Base-by-base conservation (phyloP, 176 grass and related monocot genomes). In the Puccinellia tenuiflora region DNA sequence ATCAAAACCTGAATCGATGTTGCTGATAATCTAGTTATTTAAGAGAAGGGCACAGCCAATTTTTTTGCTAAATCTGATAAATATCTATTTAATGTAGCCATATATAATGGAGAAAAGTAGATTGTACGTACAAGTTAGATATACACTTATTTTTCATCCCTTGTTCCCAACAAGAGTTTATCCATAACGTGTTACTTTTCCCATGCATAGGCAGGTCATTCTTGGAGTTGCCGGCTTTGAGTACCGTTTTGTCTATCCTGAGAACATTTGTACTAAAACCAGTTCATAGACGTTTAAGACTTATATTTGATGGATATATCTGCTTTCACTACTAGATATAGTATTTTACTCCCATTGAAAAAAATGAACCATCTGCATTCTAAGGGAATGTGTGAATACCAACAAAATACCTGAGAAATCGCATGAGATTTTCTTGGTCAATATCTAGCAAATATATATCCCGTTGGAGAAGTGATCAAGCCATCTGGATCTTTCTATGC, bases 1-100 rank as follows among this genome's bases (percentile, higher is more conserved):
- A 82, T 78, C 28, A 63, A 81, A 85, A 78, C 53, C 34, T 82
- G 25, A 21, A 22, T 31, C 63, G 16, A 46, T 71, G 34, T 77
- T 40, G 72, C 28, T 30, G 17, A 21, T 73, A 84, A 60, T 15
- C 53, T 53, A 73, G 65, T 84, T 60, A n/a, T 39, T 66, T 7
- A 12, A 79, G 16, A 37, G 64, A 43, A 52, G 14, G 16, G 28
- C 15, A 34, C 74, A 57, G 0, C 11, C 34, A 78, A 0, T 5
- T 25, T 68, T 71, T 59, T 78, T 71, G 50, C 35, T 74, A 37
- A 73, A 74, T 26, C 21, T 71, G 16, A 70, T 60, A 69, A 51
- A 28, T 57, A 5, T 5, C 12, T 3, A 73, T 69, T 55, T 40
- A 73, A 6, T 79, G 28, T 47, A 43, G 33, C 20, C 34, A 73